Percentiles rank a stretch among this genome's conserved stretches.
Evolutionary conservation across 139 green algal genomes (phyloP).

Genomic region (Auxenochlorella protothecoides): DNA sequence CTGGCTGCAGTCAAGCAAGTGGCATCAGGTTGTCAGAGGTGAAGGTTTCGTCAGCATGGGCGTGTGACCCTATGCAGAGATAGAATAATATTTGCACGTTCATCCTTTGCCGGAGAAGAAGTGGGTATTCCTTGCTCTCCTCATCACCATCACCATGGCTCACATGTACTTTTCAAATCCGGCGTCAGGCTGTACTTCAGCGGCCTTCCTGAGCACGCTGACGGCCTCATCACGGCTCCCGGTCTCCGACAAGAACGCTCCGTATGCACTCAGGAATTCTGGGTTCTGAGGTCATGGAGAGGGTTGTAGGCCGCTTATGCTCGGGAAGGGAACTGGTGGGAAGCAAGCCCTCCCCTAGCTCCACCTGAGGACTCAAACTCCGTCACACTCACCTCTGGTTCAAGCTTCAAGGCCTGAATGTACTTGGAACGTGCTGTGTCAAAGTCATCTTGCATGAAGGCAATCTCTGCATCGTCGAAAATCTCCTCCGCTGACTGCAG

Average conservation of each 20-base stretch:
- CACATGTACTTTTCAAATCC: conserved; percentile 83
- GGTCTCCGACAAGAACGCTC: conserved; percentile 53
- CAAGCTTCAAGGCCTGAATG: conserved; percentile 13
- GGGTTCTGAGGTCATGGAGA: background rate
- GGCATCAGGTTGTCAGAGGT: conserved; percentile 27
- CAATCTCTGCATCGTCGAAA: conserved; percentile 20
- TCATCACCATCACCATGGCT: background rate
- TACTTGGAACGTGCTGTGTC: conserved; percentile 1
- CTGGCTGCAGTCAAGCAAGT: background rate
- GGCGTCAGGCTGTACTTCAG: conserved; percentile 40
- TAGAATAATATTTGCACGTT: conserved; percentile 6
- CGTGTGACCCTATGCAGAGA: conserved; percentile 7
- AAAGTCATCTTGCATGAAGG: conserved; percentile 14
- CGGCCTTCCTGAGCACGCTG: conserved; percentile 37
- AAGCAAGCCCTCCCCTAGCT: no score
- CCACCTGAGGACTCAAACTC: background rate
- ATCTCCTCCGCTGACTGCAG: conserved; percentile 17
- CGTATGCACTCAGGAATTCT: conserved; percentile 52
- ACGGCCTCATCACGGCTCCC: conserved; percentile 46
- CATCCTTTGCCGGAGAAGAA: conserved; percentile 5
- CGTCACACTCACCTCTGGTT: conserved; percentile 11
- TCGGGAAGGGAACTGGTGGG: background rate
- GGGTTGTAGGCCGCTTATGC: background rate
- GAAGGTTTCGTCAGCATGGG: conserved; percentile 4
- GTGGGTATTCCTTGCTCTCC: background rate